These are phyloP conservation scores for Selaginella tamariscina DNA, from an alignment of 75 land plant species.

Conservation along the genomic window DNA sequence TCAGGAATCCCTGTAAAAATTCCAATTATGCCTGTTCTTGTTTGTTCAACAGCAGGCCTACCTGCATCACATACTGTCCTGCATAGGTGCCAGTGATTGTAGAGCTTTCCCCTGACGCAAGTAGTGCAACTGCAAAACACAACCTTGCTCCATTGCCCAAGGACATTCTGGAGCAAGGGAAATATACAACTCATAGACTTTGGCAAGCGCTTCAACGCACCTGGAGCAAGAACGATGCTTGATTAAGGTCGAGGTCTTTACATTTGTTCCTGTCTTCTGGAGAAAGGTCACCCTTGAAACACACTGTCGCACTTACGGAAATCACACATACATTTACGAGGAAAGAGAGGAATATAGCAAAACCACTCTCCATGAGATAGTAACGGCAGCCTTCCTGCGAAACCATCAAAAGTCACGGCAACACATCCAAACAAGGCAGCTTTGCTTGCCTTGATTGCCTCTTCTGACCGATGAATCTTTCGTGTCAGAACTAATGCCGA, in stretches of 20 bases:
- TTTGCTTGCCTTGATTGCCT: background rate
- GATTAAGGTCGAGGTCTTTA: constrained; percentile 49
- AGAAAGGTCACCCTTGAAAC: constrained; percentile 31
- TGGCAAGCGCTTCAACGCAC: constrained; percentile 17
- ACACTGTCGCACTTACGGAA: constrained; percentile 71
- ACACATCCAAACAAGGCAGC: background rate
- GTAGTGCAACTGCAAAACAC: background rate
- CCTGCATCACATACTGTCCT: constrained; percentile 11
- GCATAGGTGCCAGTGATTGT: constrained; percentile 9
- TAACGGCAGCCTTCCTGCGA: constrained; percentile 4
- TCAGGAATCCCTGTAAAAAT: constrained; percentile 15
- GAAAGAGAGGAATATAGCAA: constrained; percentile 49
- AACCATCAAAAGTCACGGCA: background rate
- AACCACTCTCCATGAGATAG: constrained; percentile 48
- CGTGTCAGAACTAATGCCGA: constrained; percentile 5
- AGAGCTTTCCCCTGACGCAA: constrained; percentile 5
- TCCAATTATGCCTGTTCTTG: background rate
- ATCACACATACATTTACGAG: constrained; percentile 56
- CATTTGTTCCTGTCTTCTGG: constrained; percentile 39
- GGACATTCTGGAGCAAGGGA: constrained; percentile 9
- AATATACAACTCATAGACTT: background rate
- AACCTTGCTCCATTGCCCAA: constrained; percentile 20
- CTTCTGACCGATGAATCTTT: background rate
- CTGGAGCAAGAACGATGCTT: constrained; percentile 64
- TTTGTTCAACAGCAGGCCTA: background rate